Percentiles rank a stretch among this genome's conserved stretches.
Conservation (phyloP, 768 basidiomycete species). For the Pisolithus tinctorius region DNA sequence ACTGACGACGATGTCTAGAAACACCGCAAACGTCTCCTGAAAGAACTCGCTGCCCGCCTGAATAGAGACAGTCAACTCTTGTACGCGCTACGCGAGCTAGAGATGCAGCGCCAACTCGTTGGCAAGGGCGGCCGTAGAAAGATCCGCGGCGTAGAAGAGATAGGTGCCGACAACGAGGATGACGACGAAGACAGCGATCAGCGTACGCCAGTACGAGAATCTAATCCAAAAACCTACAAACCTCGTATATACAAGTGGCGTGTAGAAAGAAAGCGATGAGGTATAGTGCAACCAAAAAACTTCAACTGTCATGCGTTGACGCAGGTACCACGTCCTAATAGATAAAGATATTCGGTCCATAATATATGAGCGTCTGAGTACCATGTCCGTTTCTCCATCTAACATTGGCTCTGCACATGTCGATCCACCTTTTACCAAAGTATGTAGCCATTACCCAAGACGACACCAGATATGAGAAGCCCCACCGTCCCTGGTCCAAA, state of each 20-base stretch:
- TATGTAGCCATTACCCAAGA: constrained; percentile 5
- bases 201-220: constrained; percentile 26
- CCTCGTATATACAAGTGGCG: constrained; percentile 87
- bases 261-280: constrained; percentile 66
- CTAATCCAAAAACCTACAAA: constrained; percentile 60
- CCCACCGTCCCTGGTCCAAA: constrained; percentile 6
- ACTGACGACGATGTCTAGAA: constrained; percentile 25
- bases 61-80: constrained; percentile 71
- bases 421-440: constrained; percentile 1
- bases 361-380: not conserved
- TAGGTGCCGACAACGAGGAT: constrained; percentile 48
- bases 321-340: no score
- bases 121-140: constrained; percentile 78
- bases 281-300: constrained; percentile 1
- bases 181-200: constrained; percentile 48
- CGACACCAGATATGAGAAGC: constrained; percentile 6
- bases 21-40: constrained; percentile 56
- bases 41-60: constrained; percentile 78
- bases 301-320: not conserved
- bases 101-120: constrained; percentile 84
- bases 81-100: constrained; percentile 79
- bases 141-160: constrained; percentile 44
- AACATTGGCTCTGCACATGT: not conserved
- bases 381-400: not conserved
- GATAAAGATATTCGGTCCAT: no score